These are phyloP conservation scores for Fusarium xyrophilum DNA, from an alignment of 2,329 filamentous ascomycete genomes.

Conservation along the genomic window DNA sequence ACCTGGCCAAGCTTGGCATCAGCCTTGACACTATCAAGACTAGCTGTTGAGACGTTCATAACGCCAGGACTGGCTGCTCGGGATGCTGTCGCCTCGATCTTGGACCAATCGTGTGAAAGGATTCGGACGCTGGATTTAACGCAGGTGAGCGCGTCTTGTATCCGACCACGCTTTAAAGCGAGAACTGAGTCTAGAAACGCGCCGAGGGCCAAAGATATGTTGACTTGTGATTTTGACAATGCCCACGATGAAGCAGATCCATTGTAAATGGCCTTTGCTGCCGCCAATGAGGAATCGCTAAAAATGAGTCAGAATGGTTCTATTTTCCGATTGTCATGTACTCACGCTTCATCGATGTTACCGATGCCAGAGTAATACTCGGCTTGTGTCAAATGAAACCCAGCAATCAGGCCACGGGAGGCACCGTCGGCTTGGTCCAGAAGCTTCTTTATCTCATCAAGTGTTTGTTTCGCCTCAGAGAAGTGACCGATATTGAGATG, in stretches of 20 bases:
- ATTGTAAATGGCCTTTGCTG: constrained; percentile 50
- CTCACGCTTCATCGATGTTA: constrained; percentile 66
- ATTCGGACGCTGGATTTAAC: constrained; percentile 65
- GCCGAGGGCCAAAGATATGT: constrained; percentile 42
- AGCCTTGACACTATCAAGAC: constrained; percentile 39
- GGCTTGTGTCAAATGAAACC: constrained; percentile 73
- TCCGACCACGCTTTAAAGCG: constrained; percentile 66
- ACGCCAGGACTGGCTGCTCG: constrained; percentile 35
- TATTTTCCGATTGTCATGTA: neutral
- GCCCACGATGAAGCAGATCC: constrained; percentile 45
- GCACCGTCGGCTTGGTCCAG: constrained; percentile 48
- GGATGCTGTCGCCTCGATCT: constrained; percentile 50
- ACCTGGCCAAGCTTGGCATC: constrained; percentile 32
- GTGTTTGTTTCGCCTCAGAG: constrained; percentile 55
- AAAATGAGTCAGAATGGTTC: constrained; percentile 16
- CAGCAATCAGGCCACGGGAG: constrained; percentile 52
- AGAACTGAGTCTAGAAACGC: constrained; percentile 69
- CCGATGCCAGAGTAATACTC: constrained; percentile 77
- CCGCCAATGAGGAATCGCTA: constrained; percentile 45
- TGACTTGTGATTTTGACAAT: constrained; percentile 45
- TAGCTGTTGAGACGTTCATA: constrained; percentile 43
- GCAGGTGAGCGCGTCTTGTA: constrained; percentile 63
- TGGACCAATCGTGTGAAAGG: constrained; percentile 63
- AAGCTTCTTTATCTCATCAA: constrained; percentile 65
- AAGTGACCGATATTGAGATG: constrained; percentile 62